phyloP scores from a whole-genome alignment of 352 stramenopile species.

The Phytophthora sojae region DNA sequence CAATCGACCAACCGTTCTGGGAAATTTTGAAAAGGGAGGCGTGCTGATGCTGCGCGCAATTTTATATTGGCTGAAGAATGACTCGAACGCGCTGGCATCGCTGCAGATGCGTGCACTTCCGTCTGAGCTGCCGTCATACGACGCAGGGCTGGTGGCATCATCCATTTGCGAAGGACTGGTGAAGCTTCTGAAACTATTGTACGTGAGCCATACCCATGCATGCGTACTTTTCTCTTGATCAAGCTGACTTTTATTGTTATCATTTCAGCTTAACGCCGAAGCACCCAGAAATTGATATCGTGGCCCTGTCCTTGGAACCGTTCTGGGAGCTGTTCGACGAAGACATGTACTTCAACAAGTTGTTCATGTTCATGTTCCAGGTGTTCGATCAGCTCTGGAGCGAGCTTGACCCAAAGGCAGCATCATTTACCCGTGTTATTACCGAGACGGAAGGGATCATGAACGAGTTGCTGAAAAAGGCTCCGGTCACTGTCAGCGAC shows the following conservation, averaged over 20 bases:
- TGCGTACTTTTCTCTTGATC: constrained; percentile 3
- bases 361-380: constrained; percentile 81
- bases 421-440: constrained; percentile 83
- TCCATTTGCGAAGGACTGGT: constrained; percentile 78
- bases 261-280: constrained; percentile 58
- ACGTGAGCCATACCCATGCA: constrained; percentile 31
- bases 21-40: constrained; percentile 84
- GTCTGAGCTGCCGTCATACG: constrained; percentile 64
- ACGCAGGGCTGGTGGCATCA: constrained; percentile 71
- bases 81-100: constrained; percentile 49
- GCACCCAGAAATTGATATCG: constrained; percentile 74
- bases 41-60: constrained; percentile 73
- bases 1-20: constrained; percentile 62
- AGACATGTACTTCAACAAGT: constrained; percentile 78
- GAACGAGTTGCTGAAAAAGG: constrained; percentile 72
- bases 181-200: constrained; percentile 79
- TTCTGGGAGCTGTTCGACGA: constrained; percentile 89
- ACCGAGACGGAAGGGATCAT: constrained; percentile 76
- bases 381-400: constrained; percentile 83
- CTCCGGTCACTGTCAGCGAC: constrained; percentile 69
- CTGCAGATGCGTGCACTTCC: constrained; percentile 67
- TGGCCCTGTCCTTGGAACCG: constrained; percentile 78
- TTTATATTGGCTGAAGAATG: constrained; percentile 71
- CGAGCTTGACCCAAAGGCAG: constrained; percentile 62
- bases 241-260: constrained; percentile 15